These are phyloP conservation scores for Fusarium sp. DNA, from an alignment of 2,329 filamentous ascomycete genomes.

Conservation along the genomic window DNA sequence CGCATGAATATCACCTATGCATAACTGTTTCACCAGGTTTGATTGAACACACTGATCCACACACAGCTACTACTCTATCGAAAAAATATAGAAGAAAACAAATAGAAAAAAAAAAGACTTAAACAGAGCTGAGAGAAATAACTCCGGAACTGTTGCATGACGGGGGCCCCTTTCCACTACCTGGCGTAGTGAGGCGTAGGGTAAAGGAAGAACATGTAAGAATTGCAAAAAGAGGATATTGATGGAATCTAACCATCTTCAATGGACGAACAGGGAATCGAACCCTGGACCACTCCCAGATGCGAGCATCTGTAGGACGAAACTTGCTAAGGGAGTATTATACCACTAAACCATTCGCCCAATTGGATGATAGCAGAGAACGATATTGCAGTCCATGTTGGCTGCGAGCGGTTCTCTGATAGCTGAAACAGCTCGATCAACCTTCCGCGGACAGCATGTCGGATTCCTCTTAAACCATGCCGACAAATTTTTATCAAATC, in stretches of 20 bases:
- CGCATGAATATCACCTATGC: too few relatives aligned
- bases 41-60: too few relatives aligned
- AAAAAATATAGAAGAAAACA: too few relatives aligned
- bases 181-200: neutral
- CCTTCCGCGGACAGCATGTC: neutral
- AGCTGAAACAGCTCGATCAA: neutral
- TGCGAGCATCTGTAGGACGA: slow-evolving; percentile 22
- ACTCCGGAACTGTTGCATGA: too few relatives aligned
- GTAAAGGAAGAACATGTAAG: neutral
- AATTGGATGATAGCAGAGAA: neutral
- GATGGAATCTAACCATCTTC: slow-evolving; percentile 42
- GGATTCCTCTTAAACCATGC: neutral
- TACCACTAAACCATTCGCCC: slow-evolving; percentile 54
- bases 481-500: neutral
- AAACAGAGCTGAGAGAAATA: too few relatives aligned
- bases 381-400: neutral
- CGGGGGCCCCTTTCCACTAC: neutral
- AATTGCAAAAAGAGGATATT: slow-evolving; percentile 34
- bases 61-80: too few relatives aligned
- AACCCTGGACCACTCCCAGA: slow-evolving; percentile 53
- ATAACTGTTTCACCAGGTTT: too few relatives aligned
- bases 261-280: slow-evolving; percentile 53
- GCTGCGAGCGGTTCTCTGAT: neutral
- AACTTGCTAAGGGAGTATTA: slow-evolving; percentile 54
- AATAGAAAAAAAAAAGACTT: too few relatives aligned